Percentiles rank a stretch among this genome's conserved stretches.
Evolutionary conservation across 2,329 filamentous ascomycete genomes (phyloP).

Genomic region (Penicillium sp.): DNA sequence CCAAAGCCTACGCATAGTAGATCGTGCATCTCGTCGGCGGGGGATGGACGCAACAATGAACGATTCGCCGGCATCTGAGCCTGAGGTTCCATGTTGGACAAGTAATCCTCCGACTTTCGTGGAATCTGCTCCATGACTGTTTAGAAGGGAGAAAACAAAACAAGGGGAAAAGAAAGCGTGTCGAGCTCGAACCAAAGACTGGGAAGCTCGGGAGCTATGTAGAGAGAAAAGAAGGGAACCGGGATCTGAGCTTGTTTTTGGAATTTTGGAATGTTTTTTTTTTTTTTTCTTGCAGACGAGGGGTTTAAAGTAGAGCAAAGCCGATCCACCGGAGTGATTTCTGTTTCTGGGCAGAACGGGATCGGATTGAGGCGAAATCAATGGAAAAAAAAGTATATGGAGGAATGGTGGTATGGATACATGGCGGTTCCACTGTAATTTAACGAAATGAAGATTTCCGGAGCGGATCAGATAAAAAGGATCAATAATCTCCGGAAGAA

Average conservation of each 20-base stretch:
- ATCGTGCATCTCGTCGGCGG: constrained; percentile 65
- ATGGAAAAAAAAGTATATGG: too few species aligned
- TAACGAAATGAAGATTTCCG: background rate
- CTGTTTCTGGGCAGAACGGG: constrained; percentile 1
- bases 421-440: constrained; percentile 3
- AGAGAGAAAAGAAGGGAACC: constrained; percentile 4
- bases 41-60: constrained; percentile 50
- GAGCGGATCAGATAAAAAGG: constrained; percentile 26
- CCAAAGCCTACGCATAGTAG: constrained; percentile 89
- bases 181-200: constrained; percentile 4
- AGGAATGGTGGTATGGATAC: too few species aligned
- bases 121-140: constrained; percentile 17
- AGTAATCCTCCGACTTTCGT: constrained; percentile 24
- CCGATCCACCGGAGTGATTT: constrained; percentile 12
- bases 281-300: constrained; percentile 1
- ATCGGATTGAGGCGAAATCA: constrained; percentile 14
- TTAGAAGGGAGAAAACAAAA: background rate
- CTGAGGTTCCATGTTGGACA: constrained; percentile 20
- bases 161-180: constrained; percentile 1
- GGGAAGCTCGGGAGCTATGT: constrained; percentile 9
- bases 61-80: constrained; percentile 15
- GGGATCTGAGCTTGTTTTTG: too few species aligned
- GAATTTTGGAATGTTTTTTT: too few species aligned
- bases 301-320: background rate
- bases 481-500: too few species aligned